Conservation (phyloP, 768 basidiomycete genomes). For the Harrya chromipes region DNA sequence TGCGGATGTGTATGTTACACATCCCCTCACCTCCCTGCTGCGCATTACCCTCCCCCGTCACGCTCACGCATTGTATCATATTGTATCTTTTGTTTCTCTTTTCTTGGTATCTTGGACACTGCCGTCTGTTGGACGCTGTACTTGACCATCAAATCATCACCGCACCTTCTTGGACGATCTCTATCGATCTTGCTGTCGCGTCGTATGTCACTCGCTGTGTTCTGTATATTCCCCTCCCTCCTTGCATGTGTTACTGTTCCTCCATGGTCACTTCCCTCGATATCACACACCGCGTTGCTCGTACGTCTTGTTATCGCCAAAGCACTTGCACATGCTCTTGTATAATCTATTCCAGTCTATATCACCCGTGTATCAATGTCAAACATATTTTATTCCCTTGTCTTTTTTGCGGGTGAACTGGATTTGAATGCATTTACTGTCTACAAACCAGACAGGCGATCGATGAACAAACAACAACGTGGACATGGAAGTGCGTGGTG, state of each 20-base stretch:
- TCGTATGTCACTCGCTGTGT: constrained; percentile 13
- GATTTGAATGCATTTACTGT: no score
- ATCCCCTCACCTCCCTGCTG: background rate
- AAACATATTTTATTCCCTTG: background rate
- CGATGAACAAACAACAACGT: background rate
- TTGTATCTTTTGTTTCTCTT: constrained; percentile 1
- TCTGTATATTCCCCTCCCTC: constrained; percentile 10
- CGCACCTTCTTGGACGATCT: constrained; percentile 22
- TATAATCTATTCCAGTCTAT: constrained; percentile 13
- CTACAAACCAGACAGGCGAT: background rate
- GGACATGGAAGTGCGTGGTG: no score
- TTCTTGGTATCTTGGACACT: constrained; percentile 27
- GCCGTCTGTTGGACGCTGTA: constrained; percentile 3
- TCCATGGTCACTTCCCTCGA: background rate
- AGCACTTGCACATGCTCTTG: constrained; percentile 7
- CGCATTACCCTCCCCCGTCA: no score
- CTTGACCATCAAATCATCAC: background rate
- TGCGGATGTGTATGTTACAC: background rate
- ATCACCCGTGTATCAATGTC: constrained; percentile 22
- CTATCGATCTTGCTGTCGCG: constrained; percentile 7
- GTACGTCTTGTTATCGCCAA: background rate
- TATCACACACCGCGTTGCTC: no score
- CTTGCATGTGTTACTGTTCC: background rate
- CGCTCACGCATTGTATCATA: constrained; percentile 13
- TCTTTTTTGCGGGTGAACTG: no score